Percentiles rank a stretch among this genome's conserved stretches.
phyloP scores from a whole-genome alignment of 176 grass and related monocot genomes.

The Raddia guianensis region DNA sequence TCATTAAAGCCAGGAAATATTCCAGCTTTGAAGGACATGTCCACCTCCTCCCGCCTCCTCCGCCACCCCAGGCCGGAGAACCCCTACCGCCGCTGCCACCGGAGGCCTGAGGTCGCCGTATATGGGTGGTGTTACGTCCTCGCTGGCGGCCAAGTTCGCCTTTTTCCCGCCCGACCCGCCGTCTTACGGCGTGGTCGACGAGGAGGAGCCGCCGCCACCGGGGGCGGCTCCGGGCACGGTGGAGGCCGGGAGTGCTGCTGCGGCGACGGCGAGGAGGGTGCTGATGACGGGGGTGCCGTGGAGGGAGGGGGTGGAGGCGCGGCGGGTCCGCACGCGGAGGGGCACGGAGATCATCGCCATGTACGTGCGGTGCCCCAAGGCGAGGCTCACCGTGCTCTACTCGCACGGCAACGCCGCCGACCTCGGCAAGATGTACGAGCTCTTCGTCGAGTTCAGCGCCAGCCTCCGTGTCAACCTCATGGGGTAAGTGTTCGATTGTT shows the following conservation, averaged over 20 bases:
- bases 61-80: constrained; percentile 24
- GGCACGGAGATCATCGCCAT: constrained; percentile 73
- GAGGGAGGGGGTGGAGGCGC: constrained; percentile 69
- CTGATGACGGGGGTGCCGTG: constrained; percentile 44
- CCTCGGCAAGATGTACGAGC: constrained; percentile 76
- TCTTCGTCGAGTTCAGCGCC: constrained; percentile 75
- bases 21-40: not conserved
- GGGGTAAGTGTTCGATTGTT: constrained; percentile 70
- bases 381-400: constrained; percentile 89
- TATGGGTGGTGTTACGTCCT: constrained; percentile 87
- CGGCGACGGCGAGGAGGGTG: constrained; percentile 35
- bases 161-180: constrained; percentile 83
- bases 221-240: not conserved
- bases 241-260: not conserved
- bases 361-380: constrained; percentile 59
- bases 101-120: constrained; percentile 32
- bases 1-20: constrained; percentile 8
- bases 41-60: constrained; percentile 12
- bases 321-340: constrained; percentile 61
- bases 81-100: constrained; percentile 26
- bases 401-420: constrained; percentile 99
- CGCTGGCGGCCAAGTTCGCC: constrained; percentile 77
- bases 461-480: constrained; percentile 77
- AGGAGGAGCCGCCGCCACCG: constrained; percentile 42
- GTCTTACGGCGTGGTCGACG: constrained; percentile 57